phyloP scores from a whole-genome alignment of 371 early-diverging fungal genomes.

The Apophysomyces trapeziformis region DNA sequence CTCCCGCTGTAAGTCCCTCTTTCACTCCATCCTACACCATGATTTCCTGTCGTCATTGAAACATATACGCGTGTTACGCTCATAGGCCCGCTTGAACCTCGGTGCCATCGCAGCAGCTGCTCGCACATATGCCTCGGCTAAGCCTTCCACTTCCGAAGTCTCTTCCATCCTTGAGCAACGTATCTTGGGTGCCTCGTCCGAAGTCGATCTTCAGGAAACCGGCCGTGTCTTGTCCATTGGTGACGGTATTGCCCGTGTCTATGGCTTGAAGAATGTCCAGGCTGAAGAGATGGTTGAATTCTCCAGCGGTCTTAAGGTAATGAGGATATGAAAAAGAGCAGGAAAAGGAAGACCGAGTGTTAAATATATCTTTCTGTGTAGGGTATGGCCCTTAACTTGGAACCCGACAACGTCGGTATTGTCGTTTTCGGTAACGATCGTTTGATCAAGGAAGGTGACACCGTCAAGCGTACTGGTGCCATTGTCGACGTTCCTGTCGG shows the following conservation, averaged over 20 bases:
- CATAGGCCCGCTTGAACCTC: constrained; percentile 61
- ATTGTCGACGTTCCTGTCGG: constrained; percentile 96
- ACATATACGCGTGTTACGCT: not conserved
- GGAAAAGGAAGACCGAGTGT: not conserved
- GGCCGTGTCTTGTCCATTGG: constrained; percentile 97
- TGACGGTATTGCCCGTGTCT: constrained; percentile 98
- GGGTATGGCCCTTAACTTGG: constrained; percentile 98
- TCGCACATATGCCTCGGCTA: constrained; percentile 50
- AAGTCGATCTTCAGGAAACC: constrained; percentile 91
- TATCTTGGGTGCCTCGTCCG: constrained; percentile 80
- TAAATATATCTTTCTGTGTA: constrained; percentile 26
- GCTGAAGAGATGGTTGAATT: constrained; percentile 99
- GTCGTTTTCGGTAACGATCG: constrained; percentile 98
- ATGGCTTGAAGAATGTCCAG: constrained; percentile 93
- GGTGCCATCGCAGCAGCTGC: constrained; percentile 57
- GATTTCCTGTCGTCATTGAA: constrained; percentile 3
- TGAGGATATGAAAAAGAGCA: not conserved
- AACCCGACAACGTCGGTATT: constrained; percentile 98
- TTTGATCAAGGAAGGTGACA: constrained; percentile 89
- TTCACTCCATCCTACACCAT: not conserved
- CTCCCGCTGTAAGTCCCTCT: constrained; percentile 50
- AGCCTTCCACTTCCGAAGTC: constrained; percentile 77
- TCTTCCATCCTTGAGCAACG: constrained; percentile 91
- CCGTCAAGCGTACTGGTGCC: constrained; percentile 94
- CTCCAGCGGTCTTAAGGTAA: constrained; percentile 91